Base-by-base conservation (phyloP, 2,329 filamentous ascomycete species). In the Trichoderma atrobrunneum region DNA sequence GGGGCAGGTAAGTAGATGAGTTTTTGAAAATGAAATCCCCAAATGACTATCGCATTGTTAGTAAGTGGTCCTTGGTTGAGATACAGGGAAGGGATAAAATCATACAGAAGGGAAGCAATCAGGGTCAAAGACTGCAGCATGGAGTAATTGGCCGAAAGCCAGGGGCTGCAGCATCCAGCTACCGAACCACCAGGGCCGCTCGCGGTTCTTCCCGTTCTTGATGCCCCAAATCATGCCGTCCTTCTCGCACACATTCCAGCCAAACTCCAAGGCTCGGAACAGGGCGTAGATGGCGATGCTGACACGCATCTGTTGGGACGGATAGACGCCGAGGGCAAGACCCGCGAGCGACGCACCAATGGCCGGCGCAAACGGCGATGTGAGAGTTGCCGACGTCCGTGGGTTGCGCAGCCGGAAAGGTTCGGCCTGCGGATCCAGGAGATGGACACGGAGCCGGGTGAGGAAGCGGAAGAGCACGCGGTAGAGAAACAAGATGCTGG, bases 401-500 rank as follows among this genome's bases (percentile, higher is more conserved):
- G 95, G 95, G 78, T 98, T 98, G 69, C 95, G 91, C 72, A 87
- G 85, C 16, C 94, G 89, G 82, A 98, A 98, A 0, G 93, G 91
- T 70, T 88, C 87, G 1, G 95, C 94, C 71, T 93, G 89, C n/a
- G 93, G 88, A 43, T 92, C 91, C 56, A 97, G 89, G 5, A 99
- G 86, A 74, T 94, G 93, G 1, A 88, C 86, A 62, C 95, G 91
- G 57, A 98, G 85, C 32, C 93, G 89, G 30, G 89, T 88, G 77
- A 98, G 93, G 85, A 98, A 97, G 72, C 95, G 93, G 83, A 95
- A 94, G 30, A 98, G 89, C 1, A 97, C 86, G 34, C 96, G 90
- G 80, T 99, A 96, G 73, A 97, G 89, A 57, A 98, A 89, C 24
- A 98, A 87, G 74, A 98, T 94, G 3, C 93, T 88, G 18, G 94